Base-by-base conservation (phyloP, 176 grass and related monocot species). In the Oryza meridionalis region DNA sequence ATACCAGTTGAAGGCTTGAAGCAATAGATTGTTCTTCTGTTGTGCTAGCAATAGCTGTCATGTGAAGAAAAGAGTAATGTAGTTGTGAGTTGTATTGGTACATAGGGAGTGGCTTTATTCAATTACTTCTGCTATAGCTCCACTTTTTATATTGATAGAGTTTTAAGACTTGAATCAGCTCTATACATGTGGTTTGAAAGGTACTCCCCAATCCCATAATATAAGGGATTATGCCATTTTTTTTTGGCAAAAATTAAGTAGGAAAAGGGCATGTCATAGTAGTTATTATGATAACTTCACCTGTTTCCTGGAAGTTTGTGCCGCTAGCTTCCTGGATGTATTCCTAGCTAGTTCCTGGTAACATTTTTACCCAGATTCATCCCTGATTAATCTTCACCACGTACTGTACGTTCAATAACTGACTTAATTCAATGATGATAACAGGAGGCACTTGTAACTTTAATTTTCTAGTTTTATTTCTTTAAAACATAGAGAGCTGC, bases 401-500 rank as follows among this genome's bases (percentile, higher is more conserved):
- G 42, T 29, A 37, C 25, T 31, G 64, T 14, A 37, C 35, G 10
- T 65, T 73, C 25, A 32, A 69, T 14, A 49, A 27, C 63, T 25
- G 59, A 67, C 46, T 66, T 76, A 83, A 37, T 51, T 67, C 29
- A 67, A 13, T 53, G 15, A 35, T 31, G 25, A 62, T 70, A 59
- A 70, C 11, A 61, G 16, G 11, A 16, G 35, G 17, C 3, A 33
- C 22, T n/a, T 65, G 76, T 14, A 78, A 78, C 5, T 44, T 77
- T 19, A 17, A 67, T 59, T 19, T 67, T 45, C 16, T 35, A 43
- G 42, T 43, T 19, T 8, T 16, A 3, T 79, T n/a, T 45, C 12
- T 73, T 78, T 67, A 21, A 44, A 84, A 46, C 9, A 4, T 51
- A 11, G 27, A 66, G 27, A 58, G 2, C 46, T 65, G 9, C 19